A percentile compares a stretch with the other conserved stretches of the same genome.
Evolutionary conservation across 2,329 filamentous ascomycete species (phyloP).

Genomic region (Colletotrichum lindemuthianum): DNA sequence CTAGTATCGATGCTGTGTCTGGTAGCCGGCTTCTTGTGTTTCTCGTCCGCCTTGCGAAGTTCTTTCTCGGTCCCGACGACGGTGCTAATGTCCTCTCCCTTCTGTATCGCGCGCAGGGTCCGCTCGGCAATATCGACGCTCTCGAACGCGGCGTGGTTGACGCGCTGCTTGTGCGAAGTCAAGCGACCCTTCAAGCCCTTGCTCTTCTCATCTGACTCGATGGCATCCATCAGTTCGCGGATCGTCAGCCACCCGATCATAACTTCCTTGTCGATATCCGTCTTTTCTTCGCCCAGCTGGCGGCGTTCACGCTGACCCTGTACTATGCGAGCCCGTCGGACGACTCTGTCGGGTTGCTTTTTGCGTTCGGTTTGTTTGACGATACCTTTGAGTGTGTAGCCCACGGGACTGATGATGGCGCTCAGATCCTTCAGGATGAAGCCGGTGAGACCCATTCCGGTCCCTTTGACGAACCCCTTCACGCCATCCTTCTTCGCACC

Average conservation of each 20-base stretch:
- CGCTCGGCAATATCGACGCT: conserved; percentile 57
- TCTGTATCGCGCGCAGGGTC: conserved; percentile 55
- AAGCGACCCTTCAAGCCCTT: conserved; percentile 46
- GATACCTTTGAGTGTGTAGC: conserved; percentile 72
- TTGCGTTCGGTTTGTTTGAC: conserved; percentile 67
- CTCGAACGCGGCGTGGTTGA: conserved; percentile 58
- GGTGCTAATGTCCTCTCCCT: conserved; percentile 54
- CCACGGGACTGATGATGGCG: conserved; percentile 68
- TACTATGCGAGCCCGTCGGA: conserved; percentile 67
- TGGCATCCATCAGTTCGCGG: conserved; percentile 50
- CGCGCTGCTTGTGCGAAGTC: conserved; percentile 48
- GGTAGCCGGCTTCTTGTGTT: conserved; percentile 30
- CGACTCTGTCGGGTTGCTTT: conserved; percentile 61
- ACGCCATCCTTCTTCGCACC: conserved; percentile 65
- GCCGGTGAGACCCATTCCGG: conserved; percentile 71
- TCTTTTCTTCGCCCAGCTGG: conserved; percentile 46
- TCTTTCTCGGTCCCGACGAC: conserved; percentile 42
- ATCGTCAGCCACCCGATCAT: conserved; percentile 54
- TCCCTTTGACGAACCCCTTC: conserved; percentile 59
- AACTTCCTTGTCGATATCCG: conserved; percentile 44
- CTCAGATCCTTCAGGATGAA: conserved; percentile 73
- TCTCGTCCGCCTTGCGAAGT: conserved; percentile 36
- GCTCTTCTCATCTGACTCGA: conserved; percentile 48
- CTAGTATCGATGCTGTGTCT: conserved; percentile 28
- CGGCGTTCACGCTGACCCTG: conserved; percentile 63